Percentiles rank a stretch among this genome's conserved stretches.
phyloP scores from a whole-genome alignment of 768 basidiomycete genomes.

The Termitomyces sp. region DNA sequence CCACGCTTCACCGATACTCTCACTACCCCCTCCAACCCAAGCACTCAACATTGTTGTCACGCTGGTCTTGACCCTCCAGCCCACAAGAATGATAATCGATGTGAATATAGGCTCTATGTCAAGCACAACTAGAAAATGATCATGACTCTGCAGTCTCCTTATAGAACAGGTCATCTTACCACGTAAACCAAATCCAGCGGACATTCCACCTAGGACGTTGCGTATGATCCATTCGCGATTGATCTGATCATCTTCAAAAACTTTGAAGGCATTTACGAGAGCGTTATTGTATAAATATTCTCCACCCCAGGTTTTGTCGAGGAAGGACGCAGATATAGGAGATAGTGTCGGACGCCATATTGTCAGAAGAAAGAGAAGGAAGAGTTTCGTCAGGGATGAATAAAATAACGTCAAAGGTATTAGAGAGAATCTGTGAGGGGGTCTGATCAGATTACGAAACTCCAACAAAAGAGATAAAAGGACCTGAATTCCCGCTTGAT shows the following conservation, averaged over 20 bases:
- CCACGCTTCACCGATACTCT: slow-evolving; percentile 64
- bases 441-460: neutral
- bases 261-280: slow-evolving; percentile 39
- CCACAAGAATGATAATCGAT: slow-evolving; percentile 67
- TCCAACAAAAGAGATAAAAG: slow-evolving; percentile 1
- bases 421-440: slow-evolving; percentile 53
- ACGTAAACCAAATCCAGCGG: slow-evolving; percentile 81
- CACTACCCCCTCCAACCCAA: slow-evolving; percentile 63
- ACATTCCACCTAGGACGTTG: slow-evolving; percentile 82
- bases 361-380: slow-evolving; percentile 76
- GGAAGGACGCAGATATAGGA: slow-evolving; percentile 20
- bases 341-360: slow-evolving; percentile 64
- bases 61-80: slow-evolving; percentile 69
- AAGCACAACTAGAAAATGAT: slow-evolving; percentile 52
- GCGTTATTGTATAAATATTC: slow-evolving; percentile 27
- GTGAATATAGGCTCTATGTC: slow-evolving; percentile 75
- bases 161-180: slow-evolving; percentile 38
- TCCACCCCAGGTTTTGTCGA: slow-evolving; percentile 23
- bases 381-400: slow-evolving; percentile 80
- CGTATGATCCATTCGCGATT: slow-evolving; percentile 84
- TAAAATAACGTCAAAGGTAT: slow-evolving; percentile 80
- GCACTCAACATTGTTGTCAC: slow-evolving; percentile 58
- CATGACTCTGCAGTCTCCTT: neutral
- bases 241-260: slow-evolving; percentile 69
- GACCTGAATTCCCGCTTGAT: slow-evolving; percentile 65